phyloP scores from a whole-genome alignment of 2,329 filamentous ascomycete species.

The Penicillium sp. region DNA sequence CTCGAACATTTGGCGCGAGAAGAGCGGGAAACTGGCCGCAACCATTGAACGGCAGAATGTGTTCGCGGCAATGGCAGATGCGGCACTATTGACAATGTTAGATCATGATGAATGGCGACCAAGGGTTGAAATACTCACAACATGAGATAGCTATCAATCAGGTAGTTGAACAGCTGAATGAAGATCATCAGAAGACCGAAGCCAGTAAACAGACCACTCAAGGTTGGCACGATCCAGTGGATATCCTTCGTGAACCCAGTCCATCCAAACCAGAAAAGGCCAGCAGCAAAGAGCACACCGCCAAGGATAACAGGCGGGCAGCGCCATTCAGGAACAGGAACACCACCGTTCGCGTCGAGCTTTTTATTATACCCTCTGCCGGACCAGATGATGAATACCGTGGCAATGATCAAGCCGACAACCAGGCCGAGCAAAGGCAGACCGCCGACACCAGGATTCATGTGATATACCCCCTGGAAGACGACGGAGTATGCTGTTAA shows the following conservation, averaged over 20 bases:
- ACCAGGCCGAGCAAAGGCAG: constrained; percentile 85
- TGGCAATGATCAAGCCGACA: constrained; percentile 64
- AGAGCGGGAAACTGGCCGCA: constrained; percentile 51
- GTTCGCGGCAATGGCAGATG: constrained; percentile 52
- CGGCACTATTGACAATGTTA: constrained; percentile 33
- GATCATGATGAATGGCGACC: background rate
- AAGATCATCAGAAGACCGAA: constrained; percentile 57
- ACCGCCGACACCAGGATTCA: constrained; percentile 64
- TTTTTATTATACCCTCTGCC: constrained; percentile 42
- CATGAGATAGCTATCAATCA: constrained; percentile 57
- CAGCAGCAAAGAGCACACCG: constrained; percentile 50
- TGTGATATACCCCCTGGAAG: constrained; percentile 56
- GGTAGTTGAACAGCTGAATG: constrained; percentile 54
- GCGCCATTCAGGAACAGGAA: constrained; percentile 55
- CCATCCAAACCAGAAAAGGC: constrained; percentile 76
- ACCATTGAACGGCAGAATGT: constrained; percentile 50
- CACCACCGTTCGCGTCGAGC: constrained; percentile 54
- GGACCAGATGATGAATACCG: constrained; percentile 51
- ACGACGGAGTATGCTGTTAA: constrained; percentile 36
- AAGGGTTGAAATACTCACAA: constrained; percentile 32
- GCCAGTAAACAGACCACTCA: constrained; percentile 51
- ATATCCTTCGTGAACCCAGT: constrained; percentile 50
- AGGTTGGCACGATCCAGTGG: constrained; percentile 38
- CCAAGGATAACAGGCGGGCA: constrained; percentile 52
- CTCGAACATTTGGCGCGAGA: constrained; percentile 53